Evolutionary conservation across 768 basidiomycete species (phyloP), one percentile per base, ranked within the genome.

Genomic region (Tephrocybe sp.): DNA sequence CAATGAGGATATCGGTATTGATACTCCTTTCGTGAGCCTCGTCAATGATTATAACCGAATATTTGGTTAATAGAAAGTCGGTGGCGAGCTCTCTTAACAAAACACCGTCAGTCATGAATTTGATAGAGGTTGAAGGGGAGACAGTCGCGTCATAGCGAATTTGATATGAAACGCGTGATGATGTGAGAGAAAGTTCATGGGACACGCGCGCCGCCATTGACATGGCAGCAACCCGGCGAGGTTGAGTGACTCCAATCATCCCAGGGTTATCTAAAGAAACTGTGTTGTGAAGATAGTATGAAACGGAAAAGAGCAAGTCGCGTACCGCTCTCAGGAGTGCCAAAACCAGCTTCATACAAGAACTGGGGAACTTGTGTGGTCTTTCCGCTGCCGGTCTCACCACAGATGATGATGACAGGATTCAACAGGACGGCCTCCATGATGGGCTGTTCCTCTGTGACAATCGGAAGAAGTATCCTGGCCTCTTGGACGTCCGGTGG

Each of bases 31-130:
- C 97, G 66, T 99, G 97, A 0, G 97, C 97, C 66, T 99, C 97
- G 55, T 99, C 97, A 49, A 99, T 90, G 51, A 98, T 87, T 53
- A 99, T 85, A 22, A 97, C 87, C 5, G 91, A 93, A 65, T 99
- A 99, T 66, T 87, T 91, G 36, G 73, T 82, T n/a, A 99, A 75
- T n/a, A 98, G 67, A 67, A 99, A 97, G 63, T 99, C 95, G 11
- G 82, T 82, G 0, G 92, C 87, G 18, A 98, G 74, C 67, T 99
- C 97, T 47, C 97, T 86, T 13, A 99, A 74, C 27, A 99, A 73
- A 22, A 99, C 93, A 72, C 97, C 97, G 60, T 99, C 97, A 5
- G 97, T 99, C 95, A 98, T 98, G 75, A 98, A 99, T 67, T 98
- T 98, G 74, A 99, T 94, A 7, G 86, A 86, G 1, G 97, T 99